Percentiles rank a stretch among this genome's conserved stretches.
Conservation (phyloP, 169 alveolate genomes). For the Eimeria sp. region DNA sequence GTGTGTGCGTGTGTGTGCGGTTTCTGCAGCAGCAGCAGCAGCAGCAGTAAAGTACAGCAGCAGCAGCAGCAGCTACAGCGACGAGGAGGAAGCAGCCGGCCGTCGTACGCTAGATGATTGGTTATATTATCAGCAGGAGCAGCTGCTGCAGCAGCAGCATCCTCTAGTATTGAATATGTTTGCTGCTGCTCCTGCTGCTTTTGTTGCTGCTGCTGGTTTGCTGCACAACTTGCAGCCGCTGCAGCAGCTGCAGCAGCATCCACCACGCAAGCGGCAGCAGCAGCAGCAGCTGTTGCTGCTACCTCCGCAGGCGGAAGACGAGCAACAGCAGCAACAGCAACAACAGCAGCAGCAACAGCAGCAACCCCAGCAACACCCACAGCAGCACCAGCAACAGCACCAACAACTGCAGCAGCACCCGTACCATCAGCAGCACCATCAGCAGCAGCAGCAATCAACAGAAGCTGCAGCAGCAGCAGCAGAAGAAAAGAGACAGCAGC, state of each 20-base stretch:
- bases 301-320: too few relatives aligned
- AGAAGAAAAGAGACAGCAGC: constrained; percentile 20
- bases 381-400: too few relatives aligned
- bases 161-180: constrained; percentile 1
- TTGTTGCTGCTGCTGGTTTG: constrained; percentile 33
- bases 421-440: too few relatives aligned
- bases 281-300: too few relatives aligned
- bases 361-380: background rate
- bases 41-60: too few relatives aligned
- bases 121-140: constrained; percentile 37
- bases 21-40: constrained; percentile 34
- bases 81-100: background rate
- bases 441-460: background rate
- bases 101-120: constrained; percentile 24
- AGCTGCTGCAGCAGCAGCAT: constrained; percentile 46
- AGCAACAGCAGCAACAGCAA: constrained; percentile 16
- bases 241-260: too few relatives aligned
- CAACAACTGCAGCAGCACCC: too few relatives aligned
- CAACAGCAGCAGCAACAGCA: background rate
- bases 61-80: constrained; percentile 49
- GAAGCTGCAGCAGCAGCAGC: background rate
- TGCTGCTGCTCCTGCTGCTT: constrained; percentile 52
- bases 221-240: background rate
- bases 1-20: background rate
- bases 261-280: too few relatives aligned